Evolutionary conservation across 768 basidiomycete species (phyloP).

Genomic region (Glaciozyma antarctica): DNA sequence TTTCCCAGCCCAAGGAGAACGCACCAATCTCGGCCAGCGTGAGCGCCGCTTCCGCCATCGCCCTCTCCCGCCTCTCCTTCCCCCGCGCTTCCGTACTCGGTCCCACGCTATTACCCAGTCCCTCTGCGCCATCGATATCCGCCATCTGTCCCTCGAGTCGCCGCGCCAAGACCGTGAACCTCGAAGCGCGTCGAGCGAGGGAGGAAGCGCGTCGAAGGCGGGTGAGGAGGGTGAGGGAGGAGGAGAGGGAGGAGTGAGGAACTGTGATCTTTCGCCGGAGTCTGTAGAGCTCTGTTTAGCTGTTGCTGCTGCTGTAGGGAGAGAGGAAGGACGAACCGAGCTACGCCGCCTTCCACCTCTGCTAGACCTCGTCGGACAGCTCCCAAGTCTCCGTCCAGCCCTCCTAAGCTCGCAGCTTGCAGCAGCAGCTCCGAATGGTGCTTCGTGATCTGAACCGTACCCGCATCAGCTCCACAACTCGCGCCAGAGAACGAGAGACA

Average conservation of each 20-base stretch:
- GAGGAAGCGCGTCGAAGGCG: constrained; percentile 76
- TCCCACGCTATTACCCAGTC: background rate
- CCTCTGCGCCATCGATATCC: constrained; percentile 45
- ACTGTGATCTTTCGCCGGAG: constrained; percentile 74
- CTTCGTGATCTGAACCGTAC: constrained; percentile 53
- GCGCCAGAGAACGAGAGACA: background rate
- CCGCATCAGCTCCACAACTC: background rate
- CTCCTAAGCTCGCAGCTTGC: constrained; percentile 64
- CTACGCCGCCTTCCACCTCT: constrained; percentile 64
- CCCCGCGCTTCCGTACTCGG: constrained; percentile 42
- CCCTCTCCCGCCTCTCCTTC: constrained; percentile 60
- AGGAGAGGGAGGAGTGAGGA: constrained; percentile 67
- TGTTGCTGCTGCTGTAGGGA: constrained; percentile 29
- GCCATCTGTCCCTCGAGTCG: constrained; percentile 77
- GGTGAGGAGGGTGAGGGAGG: constrained; percentile 61
- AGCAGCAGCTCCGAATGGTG: constrained; percentile 75
- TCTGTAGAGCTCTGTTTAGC: constrained; percentile 43
- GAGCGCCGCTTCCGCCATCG: constrained; percentile 86
- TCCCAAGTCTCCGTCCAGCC: constrained; percentile 60
- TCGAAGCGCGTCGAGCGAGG: constrained; percentile 67
- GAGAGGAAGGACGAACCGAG: constrained; percentile 47
- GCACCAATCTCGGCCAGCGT: constrained; percentile 69
- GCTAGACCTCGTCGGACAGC: constrained; percentile 60
- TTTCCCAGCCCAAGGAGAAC: background rate
- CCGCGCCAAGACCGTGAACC: constrained; percentile 73